These are phyloP conservation scores for Calophaca sinica DNA, from an alignment of 306 rosid species.

Conservation along the genomic window DNA sequence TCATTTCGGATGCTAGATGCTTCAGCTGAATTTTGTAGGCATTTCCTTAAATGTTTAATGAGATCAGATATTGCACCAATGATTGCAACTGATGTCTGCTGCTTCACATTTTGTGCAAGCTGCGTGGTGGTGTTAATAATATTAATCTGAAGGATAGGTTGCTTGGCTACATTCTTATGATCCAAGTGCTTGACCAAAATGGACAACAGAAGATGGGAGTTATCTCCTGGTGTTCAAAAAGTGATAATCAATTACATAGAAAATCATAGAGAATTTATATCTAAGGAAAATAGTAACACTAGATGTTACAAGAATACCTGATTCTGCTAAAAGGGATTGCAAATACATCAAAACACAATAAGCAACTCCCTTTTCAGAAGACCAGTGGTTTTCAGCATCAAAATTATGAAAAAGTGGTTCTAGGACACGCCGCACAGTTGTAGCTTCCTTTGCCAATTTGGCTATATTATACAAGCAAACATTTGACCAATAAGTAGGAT, in stretches of 20 bases:
- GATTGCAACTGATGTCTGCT: conserved; percentile 70
- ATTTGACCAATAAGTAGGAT: conserved; percentile 93
- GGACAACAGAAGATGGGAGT: conserved; percentile 82
- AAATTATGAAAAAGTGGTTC: conserved; percentile 92
- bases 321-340: conserved; percentile 82
- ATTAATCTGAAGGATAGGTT: conserved; percentile 72
- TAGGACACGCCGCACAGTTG: conserved; percentile 90
- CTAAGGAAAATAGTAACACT: conserved; percentile 10
- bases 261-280: conserved; percentile 32
- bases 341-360: conserved; percentile 73
- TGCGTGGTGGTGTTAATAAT: conserved; percentile 68
- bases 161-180: conserved; percentile 80
- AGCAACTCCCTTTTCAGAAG: conserved; percentile 78
- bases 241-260: conserved; percentile 34
- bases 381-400: conserved; percentile 84
- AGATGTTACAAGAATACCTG: conserved; percentile 64
- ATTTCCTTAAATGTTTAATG: conserved; percentile 82
- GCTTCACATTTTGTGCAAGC: conserved; percentile 77
- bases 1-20: conserved; percentile 52
- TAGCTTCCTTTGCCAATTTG: conserved; percentile 83
- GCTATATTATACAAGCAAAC: conserved; percentile 85
- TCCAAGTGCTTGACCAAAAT: conserved; percentile 97
- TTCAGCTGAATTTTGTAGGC: conserved; percentile 80
- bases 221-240: conserved; percentile 75
- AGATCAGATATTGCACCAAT: conserved; percentile 88